Percentiles rank a stretch among this genome's conserved stretches.
Conservation (phyloP, 805 yeast species). For the Jamesozyma piceae region DNA sequence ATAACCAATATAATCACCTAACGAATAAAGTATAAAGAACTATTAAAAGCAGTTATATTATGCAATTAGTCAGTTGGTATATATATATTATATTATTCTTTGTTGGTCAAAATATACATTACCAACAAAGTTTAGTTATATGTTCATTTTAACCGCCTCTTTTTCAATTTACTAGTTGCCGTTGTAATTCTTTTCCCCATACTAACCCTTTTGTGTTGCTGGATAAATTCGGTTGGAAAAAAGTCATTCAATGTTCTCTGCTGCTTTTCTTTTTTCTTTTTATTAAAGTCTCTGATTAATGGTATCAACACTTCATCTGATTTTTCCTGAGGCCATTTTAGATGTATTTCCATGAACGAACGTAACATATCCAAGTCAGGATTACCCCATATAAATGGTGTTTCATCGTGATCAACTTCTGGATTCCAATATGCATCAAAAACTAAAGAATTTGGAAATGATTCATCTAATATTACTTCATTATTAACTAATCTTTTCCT, state of each 20-base stretch:
- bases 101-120: too few relatives aligned
- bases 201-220: conserved; percentile 32
- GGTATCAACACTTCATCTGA: conserved; percentile 84
- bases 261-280: conserved; percentile 38
- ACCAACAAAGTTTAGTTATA: too few relatives aligned
- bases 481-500: conserved; percentile 44
- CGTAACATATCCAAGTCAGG: conserved; percentile 79
- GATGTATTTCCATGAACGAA: conserved; percentile 52
- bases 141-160: conserved; percentile 14
- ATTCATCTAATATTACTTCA: conserved; percentile 47
- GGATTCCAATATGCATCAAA: conserved; percentile 69
- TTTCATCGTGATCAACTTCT: conserved; percentile 72
- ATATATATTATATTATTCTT: too few relatives aligned
- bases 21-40: too few relatives aligned
- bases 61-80: too few relatives aligned
- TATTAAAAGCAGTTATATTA: too few relatives aligned
- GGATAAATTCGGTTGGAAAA: conserved; percentile 50
- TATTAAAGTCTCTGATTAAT: conserved; percentile 68
- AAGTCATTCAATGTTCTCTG: conserved; percentile 60
- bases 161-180: conserved; percentile 44
- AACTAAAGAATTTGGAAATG: conserved; percentile 64
- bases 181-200: conserved; percentile 53
- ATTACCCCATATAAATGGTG: conserved; percentile 79
- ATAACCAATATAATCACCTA: too few relatives aligned
- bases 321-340: conserved; percentile 71